phyloP scores from a whole-genome alignment of 805 yeast genomes.

The Zygosaccharomyces gambellarensis region DNA sequence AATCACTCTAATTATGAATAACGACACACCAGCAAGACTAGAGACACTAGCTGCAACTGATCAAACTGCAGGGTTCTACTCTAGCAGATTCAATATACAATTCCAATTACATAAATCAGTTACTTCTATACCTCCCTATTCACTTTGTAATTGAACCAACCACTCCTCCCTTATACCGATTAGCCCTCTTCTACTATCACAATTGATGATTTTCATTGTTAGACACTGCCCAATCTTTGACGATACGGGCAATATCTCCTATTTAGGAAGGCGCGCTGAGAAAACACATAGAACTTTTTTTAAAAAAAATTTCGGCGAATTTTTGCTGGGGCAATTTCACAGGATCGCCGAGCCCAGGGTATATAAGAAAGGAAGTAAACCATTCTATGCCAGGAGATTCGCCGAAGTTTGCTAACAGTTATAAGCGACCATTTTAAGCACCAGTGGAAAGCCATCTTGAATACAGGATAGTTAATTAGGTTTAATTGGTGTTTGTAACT shows the following conservation, averaged over 20 bases:
- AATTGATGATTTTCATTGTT: neutral
- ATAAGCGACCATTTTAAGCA: neutral
- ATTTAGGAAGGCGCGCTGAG: neutral
- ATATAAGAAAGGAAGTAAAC: neutral
- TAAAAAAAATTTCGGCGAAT: conserved; percentile 3
- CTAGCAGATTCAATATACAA: no score
- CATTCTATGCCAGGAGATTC: neutral
- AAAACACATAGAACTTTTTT: neutral
- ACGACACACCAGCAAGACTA: neutral
- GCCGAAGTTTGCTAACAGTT: neutral
- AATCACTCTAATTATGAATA: neutral
- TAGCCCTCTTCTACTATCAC: neutral
- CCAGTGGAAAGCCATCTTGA: neutral
- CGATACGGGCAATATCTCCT: neutral
- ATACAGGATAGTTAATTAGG: neutral
- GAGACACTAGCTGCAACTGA: no score
- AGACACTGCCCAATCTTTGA: neutral
- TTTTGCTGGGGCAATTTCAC: conserved; percentile 1
- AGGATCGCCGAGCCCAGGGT: conserved; percentile 1
- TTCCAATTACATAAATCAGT: no score
- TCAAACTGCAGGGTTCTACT: no score
- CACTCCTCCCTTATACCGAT: neutral
- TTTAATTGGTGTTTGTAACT: neutral
- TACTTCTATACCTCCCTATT: neutral
- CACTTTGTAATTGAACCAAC: neutral